Percentiles rank a stretch among this genome's conserved stretches.
Evolutionary conservation across 176 grass and related monocot species (phyloP).

Genomic region (Oryza glaberrima): DNA sequence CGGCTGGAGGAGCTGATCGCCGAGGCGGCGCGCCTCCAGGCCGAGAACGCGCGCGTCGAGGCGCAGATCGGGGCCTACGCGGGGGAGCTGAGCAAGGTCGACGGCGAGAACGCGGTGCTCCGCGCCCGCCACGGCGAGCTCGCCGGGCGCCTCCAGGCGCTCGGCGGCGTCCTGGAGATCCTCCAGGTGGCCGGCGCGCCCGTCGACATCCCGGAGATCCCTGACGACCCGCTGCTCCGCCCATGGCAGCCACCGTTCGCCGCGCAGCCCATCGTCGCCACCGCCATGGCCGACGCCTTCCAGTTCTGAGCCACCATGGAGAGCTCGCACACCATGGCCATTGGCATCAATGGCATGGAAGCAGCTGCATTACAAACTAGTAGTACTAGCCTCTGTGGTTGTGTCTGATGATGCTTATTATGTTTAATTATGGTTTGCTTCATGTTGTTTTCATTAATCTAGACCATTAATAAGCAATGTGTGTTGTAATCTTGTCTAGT

Average conservation of each 20-base stretch:
- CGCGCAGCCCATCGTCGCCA: constrained; percentile 37
- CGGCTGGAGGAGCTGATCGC: constrained; percentile 59
- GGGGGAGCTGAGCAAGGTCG: constrained; percentile 46
- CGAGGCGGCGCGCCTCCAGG: constrained; percentile 53
- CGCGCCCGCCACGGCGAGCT: constrained; percentile 58
- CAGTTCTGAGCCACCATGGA: constrained; percentile 39
- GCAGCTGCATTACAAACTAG: background rate
- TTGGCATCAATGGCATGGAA: background rate
- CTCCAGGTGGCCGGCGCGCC: constrained; percentile 58
- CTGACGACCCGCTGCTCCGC: constrained; percentile 58
- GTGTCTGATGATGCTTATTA: background rate
- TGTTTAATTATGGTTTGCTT: constrained; percentile 40
- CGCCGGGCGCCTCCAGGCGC: constrained; percentile 46
- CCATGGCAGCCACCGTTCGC: constrained; percentile 67
- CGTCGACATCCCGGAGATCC: constrained; percentile 72
- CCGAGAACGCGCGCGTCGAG: constrained; percentile 48
- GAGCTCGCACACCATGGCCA: background rate
- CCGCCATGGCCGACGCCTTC: constrained; percentile 27
- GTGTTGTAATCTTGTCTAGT: constrained; percentile 1
- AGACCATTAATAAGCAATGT: background rate
- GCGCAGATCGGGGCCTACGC: constrained; percentile 36
- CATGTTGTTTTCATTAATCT: constrained; percentile 20
- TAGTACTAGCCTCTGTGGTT: constrained; percentile 1
- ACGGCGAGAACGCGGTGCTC: constrained; percentile 66
- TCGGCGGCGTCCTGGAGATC: constrained; percentile 57